Base-by-base conservation (phyloP, 805 yeast species). In the Yamadazyma scolyti region DNA sequence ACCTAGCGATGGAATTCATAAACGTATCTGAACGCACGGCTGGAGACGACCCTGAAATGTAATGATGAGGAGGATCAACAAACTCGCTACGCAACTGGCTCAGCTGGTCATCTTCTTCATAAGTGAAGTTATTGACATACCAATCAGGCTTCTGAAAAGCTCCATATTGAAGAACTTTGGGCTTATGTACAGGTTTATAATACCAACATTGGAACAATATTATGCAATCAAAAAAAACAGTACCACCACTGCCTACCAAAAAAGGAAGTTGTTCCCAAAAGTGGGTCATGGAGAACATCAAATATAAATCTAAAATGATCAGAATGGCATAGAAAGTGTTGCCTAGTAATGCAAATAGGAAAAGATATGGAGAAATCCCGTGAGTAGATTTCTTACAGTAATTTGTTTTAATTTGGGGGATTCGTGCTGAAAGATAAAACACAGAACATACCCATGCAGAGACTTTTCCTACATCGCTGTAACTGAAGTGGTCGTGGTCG, bases 191-290 rank as follows among this genome's bases (percentile, higher is more conserved):
- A 9, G 19, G 23, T 9, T 19, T 34, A 14, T 33, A 39, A 19
- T 38, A 33, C 59, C 58, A 53, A 36, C 48, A 58, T 43, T 65
- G 71, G 27, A 52, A 42, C 20, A 65, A 42, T 16, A 65, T 52
- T 11, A 56, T 40, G 13, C 39, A 29, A 40, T 64, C 71, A 53
- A 88, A 85, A 4, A 77, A 40, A 13, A 88, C 72, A 0, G 96
- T 87, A 4, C 96, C 95, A 0, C 82, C 71, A 42, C 88, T 77
- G 1, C 96, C 96, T 11, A 85, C 48, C 18, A 89, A 60, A 48
- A 78, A 88, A 0, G 96, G 95, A 28, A 85, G 48, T 46, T 87
- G 95, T 23, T 75, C 46, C 16, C 84, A 55, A 46, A 81, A 82
- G 6, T 41, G 58, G 33, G 42, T 43, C 25, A 27, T 7, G 40